Conservation (phyloP, 2,329 filamentous ascomycete genomes). For the Colletotrichum brevisporum region DNA sequence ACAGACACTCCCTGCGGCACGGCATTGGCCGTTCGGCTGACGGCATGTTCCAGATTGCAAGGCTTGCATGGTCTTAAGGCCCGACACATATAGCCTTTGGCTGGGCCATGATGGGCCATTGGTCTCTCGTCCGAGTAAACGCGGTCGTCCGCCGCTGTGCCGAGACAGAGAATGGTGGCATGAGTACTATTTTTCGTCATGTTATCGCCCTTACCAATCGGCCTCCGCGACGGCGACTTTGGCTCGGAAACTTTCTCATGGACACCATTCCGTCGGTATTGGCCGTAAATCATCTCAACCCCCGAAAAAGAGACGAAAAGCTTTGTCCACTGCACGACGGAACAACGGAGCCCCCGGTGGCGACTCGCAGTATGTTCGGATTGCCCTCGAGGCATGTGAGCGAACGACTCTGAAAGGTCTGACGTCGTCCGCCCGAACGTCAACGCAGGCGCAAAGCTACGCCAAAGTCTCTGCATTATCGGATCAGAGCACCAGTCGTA, state of each 20-base stretch:
- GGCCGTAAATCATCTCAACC: conserved; percentile 18
- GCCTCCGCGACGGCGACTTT: not conserved
- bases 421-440: conserved; percentile 32
- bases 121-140: not conserved
- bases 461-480: conserved; percentile 12
- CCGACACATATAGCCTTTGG: conserved; percentile 2
- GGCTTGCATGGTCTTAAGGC: conserved; percentile 5
- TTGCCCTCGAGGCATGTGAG: conserved; percentile 2
- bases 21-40: not conserved
- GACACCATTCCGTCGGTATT: conserved; percentile 8
- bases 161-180: conserved; percentile 20
- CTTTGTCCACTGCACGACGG: conserved; percentile 1
- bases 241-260: not conserved
- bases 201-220: too few species aligned
- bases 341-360: not conserved
- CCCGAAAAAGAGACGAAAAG: conserved; percentile 13
- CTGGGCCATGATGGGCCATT: not conserved
- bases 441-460: conserved; percentile 20
- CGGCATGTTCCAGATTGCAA: not conserved
- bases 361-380: conserved; percentile 20
- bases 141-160: not conserved
- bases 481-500: conserved; percentile 16
- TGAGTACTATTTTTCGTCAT: not conserved
- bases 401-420: conserved; percentile 14
- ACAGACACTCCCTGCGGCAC: not conserved